phyloP scores from a whole-genome alignment of 2,329 filamentous ascomycete genomes.

The Nigrospora osmanthi region DNA sequence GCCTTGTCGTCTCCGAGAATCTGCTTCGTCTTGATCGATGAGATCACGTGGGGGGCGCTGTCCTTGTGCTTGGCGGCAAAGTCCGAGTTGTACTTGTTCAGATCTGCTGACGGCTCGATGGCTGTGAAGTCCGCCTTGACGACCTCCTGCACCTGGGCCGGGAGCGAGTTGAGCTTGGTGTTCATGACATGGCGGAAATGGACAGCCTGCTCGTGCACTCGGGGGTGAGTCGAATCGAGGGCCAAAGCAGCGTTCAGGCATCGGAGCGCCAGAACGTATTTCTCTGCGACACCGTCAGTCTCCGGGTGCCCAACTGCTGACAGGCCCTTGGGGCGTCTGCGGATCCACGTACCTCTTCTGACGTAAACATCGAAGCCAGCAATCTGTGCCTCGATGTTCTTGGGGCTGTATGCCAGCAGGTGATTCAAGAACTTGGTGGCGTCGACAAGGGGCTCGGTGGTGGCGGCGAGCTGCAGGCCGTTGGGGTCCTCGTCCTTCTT shows the following conservation, averaged over 20 bases:
- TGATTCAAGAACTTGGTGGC: constrained; percentile 80
- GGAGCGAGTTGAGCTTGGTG: constrained; percentile 48
- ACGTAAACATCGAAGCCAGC: constrained; percentile 88
- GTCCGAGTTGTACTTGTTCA: constrained; percentile 58
- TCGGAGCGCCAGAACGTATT: constrained; percentile 79
- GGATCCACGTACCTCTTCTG: constrained; percentile 58
- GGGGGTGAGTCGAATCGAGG: constrained; percentile 62
- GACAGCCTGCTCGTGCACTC: constrained; percentile 67
- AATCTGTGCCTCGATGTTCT: constrained; percentile 73
- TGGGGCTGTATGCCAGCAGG: constrained; percentile 73
- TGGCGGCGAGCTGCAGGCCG: constrained; percentile 72
- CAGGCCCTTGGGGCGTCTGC: background rate
- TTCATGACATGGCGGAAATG: constrained; percentile 60
- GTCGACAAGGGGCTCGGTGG: constrained; percentile 74
- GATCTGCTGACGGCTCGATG: constrained; percentile 47
- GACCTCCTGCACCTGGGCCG: constrained; percentile 58
- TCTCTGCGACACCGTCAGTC: constrained; percentile 46
- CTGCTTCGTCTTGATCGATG: constrained; percentile 52
- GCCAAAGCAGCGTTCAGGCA: constrained; percentile 69
- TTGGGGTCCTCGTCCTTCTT: constrained; percentile 88
- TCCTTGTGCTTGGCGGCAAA: constrained; percentile 56
- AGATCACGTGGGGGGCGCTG: constrained; percentile 55
- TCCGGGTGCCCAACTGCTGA: constrained; percentile 10
- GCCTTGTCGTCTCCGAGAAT: constrained; percentile 49
- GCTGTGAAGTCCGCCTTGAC: constrained; percentile 61